Evolutionary conservation across 495 filamentous ascomycete species (phyloP), one percentile per base, ranked within the genome.

Genomic region (Aspergillus taichungensis): DNA sequence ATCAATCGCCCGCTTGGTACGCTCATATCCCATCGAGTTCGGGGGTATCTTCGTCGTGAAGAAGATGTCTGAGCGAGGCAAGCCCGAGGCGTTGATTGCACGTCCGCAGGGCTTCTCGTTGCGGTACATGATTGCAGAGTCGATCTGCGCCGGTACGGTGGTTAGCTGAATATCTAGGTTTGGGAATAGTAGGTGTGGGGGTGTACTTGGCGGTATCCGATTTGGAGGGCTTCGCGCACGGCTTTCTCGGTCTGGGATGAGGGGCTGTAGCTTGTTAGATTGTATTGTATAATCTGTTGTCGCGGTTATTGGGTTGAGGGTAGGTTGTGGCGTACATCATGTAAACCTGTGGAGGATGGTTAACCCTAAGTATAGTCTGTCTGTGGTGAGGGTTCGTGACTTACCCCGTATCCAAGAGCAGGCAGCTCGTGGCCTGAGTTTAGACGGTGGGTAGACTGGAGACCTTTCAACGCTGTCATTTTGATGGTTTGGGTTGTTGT

Each of bases 361-460:
- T 3, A 34, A 30, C 37, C 18, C 28, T 30, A 13, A 47, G 28
- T 27, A 33, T 24, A n/a, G 32, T 6, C 6, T 13, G 13, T 11
- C 34, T 24, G 30, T 8, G 12, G n/a, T 6, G 3, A 30, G 13
- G 27, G 18, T 24, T 24, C 18, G 18, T 24, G 18, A 53, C 80
- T 62, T 71, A 84, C 83, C 30, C 83, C 85, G 57, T 78, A 90
- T 31, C 87, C 87, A n/a, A 91, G 53, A 12, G 75, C 57, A 0
- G 87, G 87, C 34, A 94, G 88, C 40, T 88, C 79, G 63, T 84
- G 80, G 39, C 87, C 87, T 37, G 85, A 90, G 47, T 79, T 80
- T 60, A 91, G 67, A 12, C 45, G 54, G 38, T 64, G 57, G n/a
- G 56, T 66, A 2, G 63, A 61, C 13, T 50, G 59, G 7, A 63